A percentile compares a stretch with the other conserved stretches of the same genome.
These are phyloP conservation scores for Coniochaeta prunicola DNA, from an alignment of 2,329 filamentous ascomycete species.

Conservation along the genomic window DNA sequence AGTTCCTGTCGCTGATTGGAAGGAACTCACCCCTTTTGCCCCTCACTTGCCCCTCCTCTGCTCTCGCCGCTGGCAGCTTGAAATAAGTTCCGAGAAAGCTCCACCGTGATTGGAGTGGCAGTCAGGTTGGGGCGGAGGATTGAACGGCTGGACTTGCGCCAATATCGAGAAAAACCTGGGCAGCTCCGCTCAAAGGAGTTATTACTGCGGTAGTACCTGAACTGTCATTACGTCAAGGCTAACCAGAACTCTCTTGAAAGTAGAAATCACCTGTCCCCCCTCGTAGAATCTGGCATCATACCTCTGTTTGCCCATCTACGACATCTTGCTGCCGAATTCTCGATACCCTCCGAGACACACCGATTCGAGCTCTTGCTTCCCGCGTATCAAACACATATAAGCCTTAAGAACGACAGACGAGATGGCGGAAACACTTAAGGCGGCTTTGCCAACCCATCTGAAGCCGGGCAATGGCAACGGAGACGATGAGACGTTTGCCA, in stretches of 20 bases:
- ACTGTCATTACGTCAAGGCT: neutral
- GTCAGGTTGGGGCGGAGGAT: neutral
- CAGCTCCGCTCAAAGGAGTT: neutral
- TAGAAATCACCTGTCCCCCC: neutral
- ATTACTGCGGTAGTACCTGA: neutral
- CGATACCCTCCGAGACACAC: neutral
- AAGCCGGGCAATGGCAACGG: slow-evolving; percentile 51
- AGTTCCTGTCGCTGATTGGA: neutral
- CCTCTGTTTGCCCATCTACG: neutral
- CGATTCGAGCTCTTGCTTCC: neutral
- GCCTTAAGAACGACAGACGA: neutral
- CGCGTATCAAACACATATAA: neutral
- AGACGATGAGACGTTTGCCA: slow-evolving; percentile 41
- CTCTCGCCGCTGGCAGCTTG: neutral
- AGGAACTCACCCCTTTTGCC: neutral
- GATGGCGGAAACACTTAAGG: slow-evolving; percentile 50
- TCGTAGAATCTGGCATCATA: neutral
- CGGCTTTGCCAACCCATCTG: slow-evolving; percentile 77
- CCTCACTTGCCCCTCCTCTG: neutral
- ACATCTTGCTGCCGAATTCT: neutral
- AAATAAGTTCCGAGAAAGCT: neutral
- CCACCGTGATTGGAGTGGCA: neutral
- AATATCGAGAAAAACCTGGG: neutral
- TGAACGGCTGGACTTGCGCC: neutral
- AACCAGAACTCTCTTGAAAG: neutral